These are phyloP conservation scores for Aphanomyces invadans DNA, from an alignment of 352 stramenopile genomes.

Conservation along the genomic window DNA sequence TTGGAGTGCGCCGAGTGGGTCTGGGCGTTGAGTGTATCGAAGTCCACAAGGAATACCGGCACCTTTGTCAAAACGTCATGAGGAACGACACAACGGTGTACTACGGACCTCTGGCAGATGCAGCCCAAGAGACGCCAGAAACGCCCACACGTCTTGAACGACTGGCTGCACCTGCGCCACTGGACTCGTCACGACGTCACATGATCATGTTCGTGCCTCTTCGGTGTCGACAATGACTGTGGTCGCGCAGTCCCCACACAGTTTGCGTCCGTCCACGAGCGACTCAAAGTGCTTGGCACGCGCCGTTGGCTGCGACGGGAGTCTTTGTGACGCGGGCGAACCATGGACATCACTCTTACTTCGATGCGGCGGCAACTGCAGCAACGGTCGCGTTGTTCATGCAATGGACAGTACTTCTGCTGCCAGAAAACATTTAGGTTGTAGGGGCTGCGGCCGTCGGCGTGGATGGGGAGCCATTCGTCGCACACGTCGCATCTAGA, in stretches of 20 bases:
- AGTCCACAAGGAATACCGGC: slow-evolving; percentile 29
- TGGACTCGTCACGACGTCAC: too few species aligned
- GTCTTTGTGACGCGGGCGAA: too few species aligned
- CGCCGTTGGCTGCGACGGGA: slow-evolving; percentile 32
- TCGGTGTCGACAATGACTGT: slow-evolving; percentile 52
- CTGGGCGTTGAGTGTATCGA: slow-evolving; percentile 21
- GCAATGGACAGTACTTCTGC: slow-evolving; percentile 48
- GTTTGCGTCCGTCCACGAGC: slow-evolving; percentile 54
- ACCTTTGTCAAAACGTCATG: slow-evolving; percentile 32
- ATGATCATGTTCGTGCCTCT: slow-evolving; percentile 31
- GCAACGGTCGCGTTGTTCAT: slow-evolving; percentile 57
- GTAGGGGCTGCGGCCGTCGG: slow-evolving; percentile 45
- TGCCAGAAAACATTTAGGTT: slow-evolving; percentile 62
- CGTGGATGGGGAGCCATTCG: slow-evolving; percentile 43
- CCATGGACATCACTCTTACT: too few species aligned
- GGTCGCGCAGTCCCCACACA: slow-evolving; percentile 53
- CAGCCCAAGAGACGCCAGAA: slow-evolving; percentile 61
- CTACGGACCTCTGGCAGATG: slow-evolving; percentile 38
- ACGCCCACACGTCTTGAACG: slow-evolving; percentile 59
- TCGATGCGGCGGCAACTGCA: slow-evolving; percentile 67
- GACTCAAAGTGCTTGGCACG: slow-evolving; percentile 41
- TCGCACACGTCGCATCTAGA: slow-evolving; percentile 58
- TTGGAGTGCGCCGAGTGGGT: slow-evolving; percentile 10
- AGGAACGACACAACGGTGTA: background rate
- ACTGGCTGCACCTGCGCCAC: slow-evolving; percentile 23